A percentile compares a stretch with the other conserved stretches of the same genome.
phyloP scores from a whole-genome alignment of 2,329 filamentous ascomycete species.

The Orbilia quercus region DNA sequence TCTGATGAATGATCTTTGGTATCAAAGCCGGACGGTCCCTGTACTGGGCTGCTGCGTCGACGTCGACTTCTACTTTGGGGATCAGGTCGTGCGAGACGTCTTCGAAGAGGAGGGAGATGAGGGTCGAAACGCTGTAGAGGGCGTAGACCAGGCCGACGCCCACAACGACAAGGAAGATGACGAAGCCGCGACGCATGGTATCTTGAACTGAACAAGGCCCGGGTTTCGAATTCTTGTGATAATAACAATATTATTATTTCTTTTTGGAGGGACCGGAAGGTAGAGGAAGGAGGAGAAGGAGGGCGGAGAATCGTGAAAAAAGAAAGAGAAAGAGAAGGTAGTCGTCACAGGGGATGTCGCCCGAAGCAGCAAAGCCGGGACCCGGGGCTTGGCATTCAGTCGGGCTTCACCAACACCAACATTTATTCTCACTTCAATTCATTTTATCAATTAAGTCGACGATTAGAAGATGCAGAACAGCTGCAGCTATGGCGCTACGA shows the following conservation, averaged over 20 bases:
- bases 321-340: slow-evolving; percentile 78
- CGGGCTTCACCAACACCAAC: slow-evolving; percentile 16
- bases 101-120: slow-evolving; percentile 76
- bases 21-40: slow-evolving; percentile 73
- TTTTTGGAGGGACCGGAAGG: slow-evolving; percentile 70
- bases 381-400: background rate
- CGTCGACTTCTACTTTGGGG: slow-evolving; percentile 73
- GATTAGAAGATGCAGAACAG: no score
- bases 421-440: no score
- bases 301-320: slow-evolving; percentile 81
- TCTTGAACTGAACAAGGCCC: no score
- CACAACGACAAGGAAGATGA: slow-evolving; percentile 75
- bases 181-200: slow-evolving; percentile 60
- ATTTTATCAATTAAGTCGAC: no score
- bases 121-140: slow-evolving; percentile 75
- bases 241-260: slow-evolving; percentile 1
- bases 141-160: slow-evolving; percentile 73
- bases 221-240: no score
- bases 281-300: slow-evolving; percentile 69
- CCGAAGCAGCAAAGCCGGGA: slow-evolving; percentile 22
- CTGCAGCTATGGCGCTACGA: no score
- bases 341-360: background rate
- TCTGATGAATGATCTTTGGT: slow-evolving; percentile 82
- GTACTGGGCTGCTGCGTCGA: slow-evolving; percentile 70
- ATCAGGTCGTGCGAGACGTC: slow-evolving; percentile 76